Conservation (phyloP, 192 early-diverging fungal genomes). For the Backusella tuberculispora region DNA sequence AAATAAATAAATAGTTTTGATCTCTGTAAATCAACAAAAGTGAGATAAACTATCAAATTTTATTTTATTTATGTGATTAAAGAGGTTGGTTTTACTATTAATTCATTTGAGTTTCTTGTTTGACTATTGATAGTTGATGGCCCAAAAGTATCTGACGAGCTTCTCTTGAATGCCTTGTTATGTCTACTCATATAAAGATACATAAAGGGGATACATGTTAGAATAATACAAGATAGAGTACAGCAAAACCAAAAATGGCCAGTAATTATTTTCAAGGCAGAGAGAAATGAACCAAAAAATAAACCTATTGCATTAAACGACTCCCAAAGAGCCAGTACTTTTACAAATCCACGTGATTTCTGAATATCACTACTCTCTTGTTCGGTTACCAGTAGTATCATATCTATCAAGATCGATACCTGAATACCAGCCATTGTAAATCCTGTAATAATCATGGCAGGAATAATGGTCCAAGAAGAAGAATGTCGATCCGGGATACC, state of each 20-base stretch:
- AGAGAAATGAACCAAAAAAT: background rate
- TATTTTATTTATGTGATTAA: background rate
- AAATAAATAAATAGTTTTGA: no score
- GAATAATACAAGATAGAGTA: background rate
- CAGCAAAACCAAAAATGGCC: constrained; percentile 6
- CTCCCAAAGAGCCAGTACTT: background rate
- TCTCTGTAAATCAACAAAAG: no score
- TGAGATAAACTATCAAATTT: background rate
- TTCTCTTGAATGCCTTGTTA: background rate
- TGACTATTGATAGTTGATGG: background rate
- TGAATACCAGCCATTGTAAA: background rate
- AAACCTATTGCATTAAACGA: background rate
- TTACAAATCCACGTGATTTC: background rate
- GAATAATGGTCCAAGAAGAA: background rate
- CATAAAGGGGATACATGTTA: constrained; percentile 14
- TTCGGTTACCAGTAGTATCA: background rate
- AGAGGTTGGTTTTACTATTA: background rate
- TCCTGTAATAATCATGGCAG: background rate
- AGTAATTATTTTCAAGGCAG: background rate
- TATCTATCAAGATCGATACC: background rate
- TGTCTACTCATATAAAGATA: background rate
- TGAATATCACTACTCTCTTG: background rate
- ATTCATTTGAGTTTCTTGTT: background rate
- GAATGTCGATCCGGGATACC: background rate
- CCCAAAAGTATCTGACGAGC: background rate